Base-by-base conservation (phyloP, 2,329 filamentous ascomycete genomes). In the Fusarium sp. region DNA sequence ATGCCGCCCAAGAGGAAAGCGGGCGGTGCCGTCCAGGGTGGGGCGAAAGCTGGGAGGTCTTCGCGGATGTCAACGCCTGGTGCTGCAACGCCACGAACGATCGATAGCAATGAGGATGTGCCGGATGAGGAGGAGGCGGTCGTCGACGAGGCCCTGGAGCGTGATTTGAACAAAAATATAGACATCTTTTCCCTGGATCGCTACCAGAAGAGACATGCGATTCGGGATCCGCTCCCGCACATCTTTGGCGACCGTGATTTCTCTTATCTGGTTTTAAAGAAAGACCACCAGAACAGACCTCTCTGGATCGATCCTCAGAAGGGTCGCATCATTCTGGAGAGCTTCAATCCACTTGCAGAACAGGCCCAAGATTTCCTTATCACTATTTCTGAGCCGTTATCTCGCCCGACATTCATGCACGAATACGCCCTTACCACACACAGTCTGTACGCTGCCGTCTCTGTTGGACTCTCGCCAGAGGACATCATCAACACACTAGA, bases 291-390 rank as follows among this genome's bases (percentile, higher is more conserved):
- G 66, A 93, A 94, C 75, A 90, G 96, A 17, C 96, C 96, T 17
- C 85, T 98, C 61, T 98, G 94, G 93, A 96, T 99, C 71, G 94
- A 97, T 76, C 92, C 94, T 4, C 84, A 90, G 45, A 92, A 91
- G 76, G 94, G 92, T 35, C 90, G 91, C 67, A 96, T 98, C 75
- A 96, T 96, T 29, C 84, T 98, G 41, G 95, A 99, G 83, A 97
- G 94, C 72, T 98, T 97, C 81, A 95, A 92, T 51, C 92, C 94
- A 4, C 84, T 96, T 57, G 94, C 95, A 58, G 87, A 91, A 58
- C 91, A 94, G 74, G 95, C 93, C 0, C 94, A 97, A 76, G 94
- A 97, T 77, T 97, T 99, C 76, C 84, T 99, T 60, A 97, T 96
- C 73, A 97, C 96, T 45, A 95, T 99, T 71, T 93, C 95, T 66